phyloP scores from a whole-genome alignment of 2,329 filamentous ascomycete species.

The Lecanosticta acicola region DNA sequence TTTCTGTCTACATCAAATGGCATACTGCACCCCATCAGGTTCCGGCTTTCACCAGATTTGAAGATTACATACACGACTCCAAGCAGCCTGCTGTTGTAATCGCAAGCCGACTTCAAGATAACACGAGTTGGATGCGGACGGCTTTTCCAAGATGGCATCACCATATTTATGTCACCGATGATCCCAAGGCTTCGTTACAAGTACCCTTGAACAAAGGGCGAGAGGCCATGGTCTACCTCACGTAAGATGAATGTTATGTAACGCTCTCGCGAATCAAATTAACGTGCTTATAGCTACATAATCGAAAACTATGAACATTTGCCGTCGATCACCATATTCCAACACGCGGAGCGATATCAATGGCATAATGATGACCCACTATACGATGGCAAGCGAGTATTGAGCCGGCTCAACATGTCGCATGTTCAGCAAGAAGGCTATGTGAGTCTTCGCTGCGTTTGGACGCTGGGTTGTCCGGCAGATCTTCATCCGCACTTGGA shows the following conservation, averaged over 20 bases:
- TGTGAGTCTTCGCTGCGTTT: conserved; percentile 50
- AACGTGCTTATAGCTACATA: conserved; percentile 32
- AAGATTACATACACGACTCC: too few relatives aligned
- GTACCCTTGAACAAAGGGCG: conserved; percentile 46
- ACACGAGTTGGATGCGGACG: conserved; percentile 36
- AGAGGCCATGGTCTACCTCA: conserved; percentile 48
- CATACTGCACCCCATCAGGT: too few relatives aligned
- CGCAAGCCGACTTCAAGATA: not conserved
- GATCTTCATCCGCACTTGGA: conserved; percentile 43
- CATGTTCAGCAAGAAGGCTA: conserved; percentile 49
- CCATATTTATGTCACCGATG: conserved; percentile 42
- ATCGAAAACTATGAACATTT: conserved; percentile 55
- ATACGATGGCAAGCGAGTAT: conserved; percentile 46
- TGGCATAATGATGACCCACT: conserved; percentile 53
- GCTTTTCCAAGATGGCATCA: conserved; percentile 38
- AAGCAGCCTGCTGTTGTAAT: too few relatives aligned
- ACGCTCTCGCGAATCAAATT: not conserved
- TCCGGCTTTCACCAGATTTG: too few relatives aligned
- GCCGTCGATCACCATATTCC: conserved; percentile 52
- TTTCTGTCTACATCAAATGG: too few relatives aligned
- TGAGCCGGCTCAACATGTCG: conserved; percentile 45
- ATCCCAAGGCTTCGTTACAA: conserved; percentile 33
- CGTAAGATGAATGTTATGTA: conserved; percentile 29
- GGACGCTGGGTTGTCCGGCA: conserved; percentile 48
- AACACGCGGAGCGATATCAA: conserved; percentile 51